Conservation (phyloP, 129 eudicot species). For the Cynara cardunculus region DNA sequence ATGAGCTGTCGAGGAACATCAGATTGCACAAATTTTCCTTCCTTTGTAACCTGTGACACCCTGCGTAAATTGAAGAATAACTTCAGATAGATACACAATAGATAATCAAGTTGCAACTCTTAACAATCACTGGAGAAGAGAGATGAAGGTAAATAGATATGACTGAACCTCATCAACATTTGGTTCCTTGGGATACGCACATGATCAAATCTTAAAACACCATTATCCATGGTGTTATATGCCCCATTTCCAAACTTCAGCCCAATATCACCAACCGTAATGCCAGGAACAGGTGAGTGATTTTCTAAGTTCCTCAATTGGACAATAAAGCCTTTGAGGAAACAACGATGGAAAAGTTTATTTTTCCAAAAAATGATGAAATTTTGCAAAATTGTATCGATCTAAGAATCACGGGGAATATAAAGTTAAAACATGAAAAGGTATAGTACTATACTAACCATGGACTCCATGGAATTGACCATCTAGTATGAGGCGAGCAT, state of each 20-base stretch:
- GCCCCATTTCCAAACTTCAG: conserved; percentile 98
- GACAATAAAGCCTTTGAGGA: conserved; percentile 71
- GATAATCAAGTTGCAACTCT: not conserved
- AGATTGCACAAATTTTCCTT: conserved; percentile 73
- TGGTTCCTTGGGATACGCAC: conserved; percentile 90
- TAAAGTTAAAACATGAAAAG: conserved; percentile 1
- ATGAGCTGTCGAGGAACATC: conserved; percentile 88
- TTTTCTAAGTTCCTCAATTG: conserved; percentile 95
- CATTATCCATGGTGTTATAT: conserved; percentile 96
- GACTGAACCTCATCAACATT: conserved; percentile 85
- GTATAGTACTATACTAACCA: conserved; percentile 38
- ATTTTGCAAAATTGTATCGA: not conserved
- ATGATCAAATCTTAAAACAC: conserved; percentile 84
- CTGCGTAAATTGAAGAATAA: conserved; percentile 33
- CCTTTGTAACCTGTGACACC: conserved; percentile 87
- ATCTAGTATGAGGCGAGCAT: conserved; percentile 76
- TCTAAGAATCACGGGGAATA: not conserved
- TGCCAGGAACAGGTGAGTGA: conserved; percentile 83
- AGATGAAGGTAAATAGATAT: not conserved
- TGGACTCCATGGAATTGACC: conserved; percentile 85
- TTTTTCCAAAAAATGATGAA: not conserved
- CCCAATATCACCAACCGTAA: conserved; percentile 95
- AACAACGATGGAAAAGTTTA: not conserved
- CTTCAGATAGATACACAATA: not conserved
- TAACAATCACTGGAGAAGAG: not conserved